phyloP scores from a whole-genome alignment of 305 asterid species.

The Salvia sclarea region DNA sequence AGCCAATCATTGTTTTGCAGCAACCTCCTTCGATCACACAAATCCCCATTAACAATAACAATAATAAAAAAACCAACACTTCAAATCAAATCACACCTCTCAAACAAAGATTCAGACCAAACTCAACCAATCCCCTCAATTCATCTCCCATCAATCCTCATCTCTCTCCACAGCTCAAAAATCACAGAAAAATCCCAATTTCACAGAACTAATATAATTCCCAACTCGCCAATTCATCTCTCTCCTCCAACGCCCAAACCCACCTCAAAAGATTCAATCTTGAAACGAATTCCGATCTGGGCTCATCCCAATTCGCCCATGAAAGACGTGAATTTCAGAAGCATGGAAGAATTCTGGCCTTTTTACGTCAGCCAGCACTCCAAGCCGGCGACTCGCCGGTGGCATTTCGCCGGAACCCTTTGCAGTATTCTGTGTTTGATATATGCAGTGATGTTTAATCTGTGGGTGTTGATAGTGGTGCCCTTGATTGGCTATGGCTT shows the following conservation, averaged over 20 bases:
- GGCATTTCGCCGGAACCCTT: slow-evolving; percentile 92
- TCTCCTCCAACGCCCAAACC: slow-evolving; percentile 9
- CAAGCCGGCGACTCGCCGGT: slow-evolving; percentile 77
- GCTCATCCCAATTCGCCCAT: slow-evolving; percentile 21
- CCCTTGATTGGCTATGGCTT: slow-evolving; percentile 82
- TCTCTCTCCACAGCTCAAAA: not conserved
- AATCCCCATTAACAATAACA: not conserved
- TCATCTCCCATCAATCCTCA: not conserved
- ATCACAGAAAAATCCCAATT: not conserved
- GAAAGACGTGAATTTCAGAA: slow-evolving; percentile 71
- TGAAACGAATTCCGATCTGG: slow-evolving; percentile 36
- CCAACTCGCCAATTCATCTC: slow-evolving; percentile 32
- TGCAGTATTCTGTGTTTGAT: slow-evolving; percentile 69
- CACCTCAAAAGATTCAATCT: slow-evolving; percentile 37
- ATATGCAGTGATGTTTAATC: slow-evolving; percentile 62
- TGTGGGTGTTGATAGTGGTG: slow-evolving; percentile 66
- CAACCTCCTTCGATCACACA: slow-evolving; percentile 29
- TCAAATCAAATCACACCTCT: not conserved
- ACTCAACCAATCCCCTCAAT: not conserved
- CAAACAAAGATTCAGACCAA: not conserved
- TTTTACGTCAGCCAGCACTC: slow-evolving; percentile 88
- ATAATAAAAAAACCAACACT: not conserved
- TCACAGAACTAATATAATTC: slow-evolving; percentile 1
- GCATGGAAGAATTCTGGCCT: slow-evolving; percentile 94
- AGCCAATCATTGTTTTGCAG: slow-evolving; percentile 29